These are phyloP conservation scores for Sideroxylon spinosum DNA, from an alignment of 179 eudicot species.

Conservation along the genomic window DNA sequence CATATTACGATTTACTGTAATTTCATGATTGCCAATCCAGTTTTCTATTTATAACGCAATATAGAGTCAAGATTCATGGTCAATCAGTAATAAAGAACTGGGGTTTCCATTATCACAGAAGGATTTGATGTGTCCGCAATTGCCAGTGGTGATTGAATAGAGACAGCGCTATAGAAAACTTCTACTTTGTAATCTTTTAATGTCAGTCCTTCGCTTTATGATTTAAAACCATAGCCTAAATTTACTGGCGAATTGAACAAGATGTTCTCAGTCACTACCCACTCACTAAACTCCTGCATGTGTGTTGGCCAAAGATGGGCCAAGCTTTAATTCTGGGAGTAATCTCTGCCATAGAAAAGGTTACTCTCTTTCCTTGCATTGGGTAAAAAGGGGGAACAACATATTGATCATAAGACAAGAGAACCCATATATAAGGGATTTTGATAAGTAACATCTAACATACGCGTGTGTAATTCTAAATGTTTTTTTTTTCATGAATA, in stretches of 20 bases:
- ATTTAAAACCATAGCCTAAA: neutral
- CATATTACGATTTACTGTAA: neutral
- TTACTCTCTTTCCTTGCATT: conserved; percentile 4
- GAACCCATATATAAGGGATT: neutral
- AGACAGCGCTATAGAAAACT: neutral
- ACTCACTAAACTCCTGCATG: neutral
- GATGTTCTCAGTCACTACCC: neutral
- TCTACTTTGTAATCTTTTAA: neutral
- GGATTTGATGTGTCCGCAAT: no score
- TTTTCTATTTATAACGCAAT: neutral
- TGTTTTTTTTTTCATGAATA: neutral
- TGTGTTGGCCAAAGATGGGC: neutral
- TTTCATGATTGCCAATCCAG: neutral
- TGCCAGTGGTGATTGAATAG: no score
- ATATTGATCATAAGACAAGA: neutral
- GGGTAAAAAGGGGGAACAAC: neutral
- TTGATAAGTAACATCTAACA: neutral
- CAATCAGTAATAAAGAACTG: neutral
- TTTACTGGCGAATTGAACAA: neutral
- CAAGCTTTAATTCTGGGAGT: neutral
- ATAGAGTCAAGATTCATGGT: neutral
- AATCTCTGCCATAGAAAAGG: neutral
- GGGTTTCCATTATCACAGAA: neutral
- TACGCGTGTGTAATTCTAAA: neutral
- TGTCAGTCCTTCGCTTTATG: neutral